These are phyloP conservation scores for Fomitopsis serialis DNA, from an alignment of 768 basidiomycete genomes.

Conservation along the genomic window DNA sequence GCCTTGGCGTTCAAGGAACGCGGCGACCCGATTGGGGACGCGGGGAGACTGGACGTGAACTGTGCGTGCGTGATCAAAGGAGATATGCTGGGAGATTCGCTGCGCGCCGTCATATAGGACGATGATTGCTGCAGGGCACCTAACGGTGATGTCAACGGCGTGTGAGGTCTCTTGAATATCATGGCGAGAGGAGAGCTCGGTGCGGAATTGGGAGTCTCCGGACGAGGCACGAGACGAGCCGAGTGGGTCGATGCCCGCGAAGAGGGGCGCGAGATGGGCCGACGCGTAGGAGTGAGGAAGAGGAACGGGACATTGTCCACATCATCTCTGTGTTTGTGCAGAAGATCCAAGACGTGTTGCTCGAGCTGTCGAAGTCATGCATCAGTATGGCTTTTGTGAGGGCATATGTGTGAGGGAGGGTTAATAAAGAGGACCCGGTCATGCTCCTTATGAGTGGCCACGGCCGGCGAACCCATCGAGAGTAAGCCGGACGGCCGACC, in stretches of 20 bases:
- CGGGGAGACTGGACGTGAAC: conserved; percentile 75
- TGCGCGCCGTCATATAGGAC: conserved; percentile 53
- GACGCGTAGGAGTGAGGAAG: conserved; percentile 73
- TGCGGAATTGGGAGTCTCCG: conserved; percentile 71
- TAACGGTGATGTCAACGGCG: conserved; percentile 72
- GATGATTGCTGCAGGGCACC: conserved; percentile 43
- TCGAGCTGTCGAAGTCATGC: conserved; percentile 51
- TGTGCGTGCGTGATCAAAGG: conserved; percentile 65
- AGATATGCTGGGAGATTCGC: conserved; percentile 56
- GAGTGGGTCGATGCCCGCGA: conserved; percentile 75
- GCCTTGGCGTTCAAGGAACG: conserved; percentile 87
- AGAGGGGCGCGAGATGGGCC: conserved; percentile 75
- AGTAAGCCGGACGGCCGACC: too few species aligned
- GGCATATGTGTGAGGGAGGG: too few species aligned
- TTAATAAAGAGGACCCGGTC: too few species aligned
- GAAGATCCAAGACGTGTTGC: conserved; percentile 85
- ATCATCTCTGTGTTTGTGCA: conserved; percentile 93
- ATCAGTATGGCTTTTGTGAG: too few species aligned
- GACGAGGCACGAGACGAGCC: conserved; percentile 54
- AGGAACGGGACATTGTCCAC: conserved; percentile 77
- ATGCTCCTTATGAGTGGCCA: too few species aligned
- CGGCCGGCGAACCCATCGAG: too few species aligned
- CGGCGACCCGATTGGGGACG: conserved; percentile 82
- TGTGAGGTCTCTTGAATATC: conserved; percentile 75
- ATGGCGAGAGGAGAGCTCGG: conserved; percentile 74